Base-by-base conservation (phyloP, 1,284 basidiomycete species). In the Sanghuangporus weigelae region DNA sequence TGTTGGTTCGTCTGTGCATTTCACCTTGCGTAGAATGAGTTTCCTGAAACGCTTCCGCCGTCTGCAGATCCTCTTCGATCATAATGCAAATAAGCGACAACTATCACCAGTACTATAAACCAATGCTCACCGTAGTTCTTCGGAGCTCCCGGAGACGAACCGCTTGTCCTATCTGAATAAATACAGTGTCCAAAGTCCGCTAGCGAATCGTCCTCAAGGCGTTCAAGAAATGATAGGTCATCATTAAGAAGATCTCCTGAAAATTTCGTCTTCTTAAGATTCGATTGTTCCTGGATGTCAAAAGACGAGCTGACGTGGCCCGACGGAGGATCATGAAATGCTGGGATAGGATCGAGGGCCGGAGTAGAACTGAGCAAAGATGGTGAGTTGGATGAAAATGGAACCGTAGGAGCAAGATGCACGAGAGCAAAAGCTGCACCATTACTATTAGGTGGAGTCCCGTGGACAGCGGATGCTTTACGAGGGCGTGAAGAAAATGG, bases 171-270 rank as follows among this genome's bases (percentile, higher is more conserved):
- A 19, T 21, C 26, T 35, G 31, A 53, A 2, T 35, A 31, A 51
- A 21, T 14, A 8, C n/a, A 35, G 4, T 38, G 58, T 11, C 14
- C 49, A 40, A 42, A 44, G 40, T 64, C 63, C 42, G 40, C 26
- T 50, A 65, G 62, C 35, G 64, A 65, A 21, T 62, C 59, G 12
- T 65, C 64, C 19, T 65, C 60, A 31, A 65, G n/a, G 48, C 57
- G 38, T 21, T 49, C 44, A 8, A 65, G 55, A 55, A 65, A 65
- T 21, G 64, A 65, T 46, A 62, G 19, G 39, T 65, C 64, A 55
- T 65, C 64, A 26, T 61, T 65, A 40, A 65, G 49, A 19, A 65
- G 51, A 39, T 65, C 64, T 7, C 57, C 60, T 2, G 64, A 65
- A 4, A 62, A 36, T 16, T 55, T 50, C 10, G 59, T 53, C 26